These are phyloP conservation scores for Penicillium sp. DNA, from an alignment of 2,329 filamentous ascomycete species.

Conservation along the genomic window DNA sequence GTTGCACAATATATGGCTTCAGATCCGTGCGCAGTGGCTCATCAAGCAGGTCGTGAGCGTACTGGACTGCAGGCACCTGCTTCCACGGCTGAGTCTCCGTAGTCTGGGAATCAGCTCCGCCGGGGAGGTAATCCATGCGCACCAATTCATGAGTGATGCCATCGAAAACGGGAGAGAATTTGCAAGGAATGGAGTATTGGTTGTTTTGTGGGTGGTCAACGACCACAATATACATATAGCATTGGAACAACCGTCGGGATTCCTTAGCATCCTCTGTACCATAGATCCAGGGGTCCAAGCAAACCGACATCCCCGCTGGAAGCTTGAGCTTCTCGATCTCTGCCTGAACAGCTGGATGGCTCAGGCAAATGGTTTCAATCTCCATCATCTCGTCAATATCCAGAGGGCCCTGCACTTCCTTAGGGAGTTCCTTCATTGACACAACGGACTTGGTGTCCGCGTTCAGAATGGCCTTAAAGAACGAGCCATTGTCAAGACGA, in stretches of 20 bases:
- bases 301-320: constrained; percentile 62
- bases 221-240: constrained; percentile 49
- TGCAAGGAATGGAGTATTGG: constrained; percentile 45
- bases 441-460: constrained; percentile 45
- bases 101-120: constrained; percentile 65
- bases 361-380: constrained; percentile 63
- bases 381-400: constrained; percentile 66
- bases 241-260: constrained; percentile 47
- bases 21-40: constrained; percentile 69
- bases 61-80: constrained; percentile 58
- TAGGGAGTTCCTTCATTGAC: constrained; percentile 52
- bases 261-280: constrained; percentile 53
- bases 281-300: constrained; percentile 74
- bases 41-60: constrained; percentile 68
- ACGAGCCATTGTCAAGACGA: constrained; percentile 50
- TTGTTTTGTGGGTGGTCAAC: constrained; percentile 47
- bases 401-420: constrained; percentile 58
- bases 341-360: constrained; percentile 62
- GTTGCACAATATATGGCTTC: constrained; percentile 68
- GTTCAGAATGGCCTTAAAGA: constrained; percentile 49
- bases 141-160: constrained; percentile 67
- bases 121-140: constrained; percentile 72
- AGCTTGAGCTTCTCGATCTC: constrained; percentile 66
- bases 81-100: constrained; percentile 64
- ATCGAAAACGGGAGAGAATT: constrained; percentile 58